Evolutionary conservation across 352 stramenopile species (phyloP).

Genomic region (Phytophthora cactorum): DNA sequence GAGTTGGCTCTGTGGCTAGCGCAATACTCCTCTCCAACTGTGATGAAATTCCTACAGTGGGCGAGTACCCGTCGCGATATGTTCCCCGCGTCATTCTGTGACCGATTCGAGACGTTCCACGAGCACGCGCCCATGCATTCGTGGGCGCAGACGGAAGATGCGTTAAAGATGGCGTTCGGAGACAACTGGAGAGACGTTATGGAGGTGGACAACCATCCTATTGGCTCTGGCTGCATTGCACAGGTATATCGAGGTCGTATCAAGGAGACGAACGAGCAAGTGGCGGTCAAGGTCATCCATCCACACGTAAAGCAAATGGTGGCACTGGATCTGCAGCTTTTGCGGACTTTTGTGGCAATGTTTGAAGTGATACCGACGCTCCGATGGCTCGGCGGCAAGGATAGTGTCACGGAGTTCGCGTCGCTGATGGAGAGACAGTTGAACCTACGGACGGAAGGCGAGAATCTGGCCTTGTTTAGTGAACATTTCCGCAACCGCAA

Average conservation of each 20-base stretch:
- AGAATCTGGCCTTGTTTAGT: conserved; percentile 87
- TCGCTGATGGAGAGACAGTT: conserved; percentile 91
- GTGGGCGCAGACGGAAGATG: conserved; percentile 86
- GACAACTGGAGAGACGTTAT: conserved; percentile 72
- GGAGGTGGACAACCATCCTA: conserved; percentile 62
- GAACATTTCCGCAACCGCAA: conserved; percentile 75
- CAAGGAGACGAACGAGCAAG: conserved; percentile 56
- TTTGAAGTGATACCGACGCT: conserved; percentile 72
- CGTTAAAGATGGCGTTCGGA: conserved; percentile 87
- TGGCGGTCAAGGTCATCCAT: conserved; percentile 95
- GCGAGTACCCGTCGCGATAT: conserved; percentile 94
- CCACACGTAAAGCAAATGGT: conserved; percentile 89
- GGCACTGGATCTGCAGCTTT: conserved; percentile 88
- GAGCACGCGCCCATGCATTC: conserved; percentile 88
- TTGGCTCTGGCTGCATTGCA: conserved; percentile 94
- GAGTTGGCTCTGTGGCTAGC: conserved; percentile 63
- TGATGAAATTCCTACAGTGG: conserved; percentile 98
- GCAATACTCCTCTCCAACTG: conserved; percentile 82
- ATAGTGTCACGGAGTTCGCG: conserved; percentile 89
- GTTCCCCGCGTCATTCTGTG: conserved; percentile 91
- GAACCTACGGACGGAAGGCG: conserved; percentile 90
- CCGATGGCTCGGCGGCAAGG: conserved; percentile 69
- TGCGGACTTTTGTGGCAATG: conserved; percentile 66
- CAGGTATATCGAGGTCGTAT: conserved; percentile 94
- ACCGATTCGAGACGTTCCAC: conserved; percentile 92